Evolutionary conservation across 768 basidiomycete genomes (phyloP).

Genomic region (Hydnum rufescens): DNA sequence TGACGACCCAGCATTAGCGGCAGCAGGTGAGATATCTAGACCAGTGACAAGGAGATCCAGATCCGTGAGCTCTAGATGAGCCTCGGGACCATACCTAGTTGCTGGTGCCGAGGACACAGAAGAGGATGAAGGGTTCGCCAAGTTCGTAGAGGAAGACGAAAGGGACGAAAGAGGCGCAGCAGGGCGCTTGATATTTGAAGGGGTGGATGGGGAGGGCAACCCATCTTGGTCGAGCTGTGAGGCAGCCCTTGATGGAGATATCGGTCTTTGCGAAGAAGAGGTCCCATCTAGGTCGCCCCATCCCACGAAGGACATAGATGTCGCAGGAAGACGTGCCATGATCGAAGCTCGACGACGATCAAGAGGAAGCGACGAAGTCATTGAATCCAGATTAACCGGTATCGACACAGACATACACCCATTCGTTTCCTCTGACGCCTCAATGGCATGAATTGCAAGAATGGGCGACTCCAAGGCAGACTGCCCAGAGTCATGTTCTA

Average conservation of each 20-base stretch:
- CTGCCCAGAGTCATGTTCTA: neutral
- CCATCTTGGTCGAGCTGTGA: neutral
- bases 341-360: too few species aligned
- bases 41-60: conserved; percentile 41
- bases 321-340: too few species aligned
- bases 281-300: too few species aligned
- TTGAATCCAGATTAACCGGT: too few species aligned
- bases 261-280: neutral
- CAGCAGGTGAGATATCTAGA: conserved; percentile 21
- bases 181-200: neutral
- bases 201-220: neutral
- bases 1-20: conserved; percentile 24
- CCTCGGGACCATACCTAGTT: conserved; percentile 7
- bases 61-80: conserved; percentile 29
- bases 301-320: too few species aligned
- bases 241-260: neutral
- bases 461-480: neutral
- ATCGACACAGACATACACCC: too few species aligned
- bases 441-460: neutral
- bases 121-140: conserved; percentile 9
- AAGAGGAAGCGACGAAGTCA: too few species aligned
- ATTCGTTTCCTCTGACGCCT: too few species aligned
- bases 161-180: neutral
- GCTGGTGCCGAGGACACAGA: conserved; percentile 1
- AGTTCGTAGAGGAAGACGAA: conserved; percentile 12